Base-by-base conservation (phyloP, 176 grass and related monocot species). In the Zizania latifolia region DNA sequence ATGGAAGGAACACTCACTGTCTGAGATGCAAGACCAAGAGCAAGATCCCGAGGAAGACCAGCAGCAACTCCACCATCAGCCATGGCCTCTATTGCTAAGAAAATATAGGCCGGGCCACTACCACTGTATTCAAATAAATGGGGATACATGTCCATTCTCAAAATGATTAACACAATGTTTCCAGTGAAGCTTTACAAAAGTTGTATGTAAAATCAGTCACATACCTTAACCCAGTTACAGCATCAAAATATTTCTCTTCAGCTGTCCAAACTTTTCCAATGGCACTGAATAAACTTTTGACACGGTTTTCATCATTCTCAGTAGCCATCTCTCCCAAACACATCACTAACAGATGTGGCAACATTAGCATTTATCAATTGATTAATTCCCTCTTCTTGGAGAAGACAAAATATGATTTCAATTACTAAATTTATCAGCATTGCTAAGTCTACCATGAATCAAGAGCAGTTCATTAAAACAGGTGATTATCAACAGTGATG, bases 61-160 rank as follows among this genome's bases (percentile, higher is more conserved):
- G 96, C 89, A 77, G 96, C 96, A 46, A 99, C 96, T 77, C 96
- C 96, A 71, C 96, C 96, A 86, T 99, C 96, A 48, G 96, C 96
- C 89, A 95, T 76, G 57, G 96, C 96, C 73, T 99, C 96, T 65
- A 99, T 92, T 82, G 96, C 89, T 55, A 99, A 56, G 84, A 84
- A 99, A 86, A 99, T 81, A 72, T 99, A 99, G 10, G 96, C 96
- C 3, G 96, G 96, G 14, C 96, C 96, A 80, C 96, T 99, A 77
- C 96, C 96, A 90, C 96, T 99, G 64, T 39, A 74, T 79, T 45
- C 68, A 86, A 72, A 89, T 22, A 58, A 26, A 68, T 65, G 56
- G 27, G 55, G 79, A 57, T 9, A n/a, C 30, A 80, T 27, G 10
- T 75, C 57, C 1, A 30, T 29, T 56, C 3, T 43, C 17, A 8